Evolutionary conservation across 75 land plant genomes (phyloP).

Genomic region (Pinus albicaulis): DNA sequence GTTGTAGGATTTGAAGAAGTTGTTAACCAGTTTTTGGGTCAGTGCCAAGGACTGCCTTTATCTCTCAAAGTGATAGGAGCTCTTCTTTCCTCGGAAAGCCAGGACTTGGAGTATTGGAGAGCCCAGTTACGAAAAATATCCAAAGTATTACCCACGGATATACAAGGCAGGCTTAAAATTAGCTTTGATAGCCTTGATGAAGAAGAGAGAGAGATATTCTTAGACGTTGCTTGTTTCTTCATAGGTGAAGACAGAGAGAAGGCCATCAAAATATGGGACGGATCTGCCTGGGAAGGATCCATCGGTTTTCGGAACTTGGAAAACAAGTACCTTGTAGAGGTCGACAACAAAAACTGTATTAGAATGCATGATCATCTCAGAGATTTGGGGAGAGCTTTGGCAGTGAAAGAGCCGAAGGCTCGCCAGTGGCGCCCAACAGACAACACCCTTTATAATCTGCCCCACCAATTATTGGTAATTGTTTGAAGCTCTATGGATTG

Average conservation of each 20-base stretch:
- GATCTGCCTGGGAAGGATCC: background rate
- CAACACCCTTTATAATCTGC: no score
- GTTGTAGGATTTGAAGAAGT: background rate
- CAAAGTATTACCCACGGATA: background rate
- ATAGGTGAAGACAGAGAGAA: background rate
- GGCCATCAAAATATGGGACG: background rate
- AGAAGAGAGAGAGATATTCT: background rate
- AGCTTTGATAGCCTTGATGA: background rate
- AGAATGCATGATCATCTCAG: background rate
- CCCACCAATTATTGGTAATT: no score
- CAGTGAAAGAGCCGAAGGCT: background rate
- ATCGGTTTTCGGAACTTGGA: background rate
- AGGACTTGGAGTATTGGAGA: background rate
- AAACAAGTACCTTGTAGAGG: background rate
- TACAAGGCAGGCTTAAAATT: background rate
- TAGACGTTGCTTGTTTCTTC: constrained; percentile 8
- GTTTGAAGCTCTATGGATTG: no score
- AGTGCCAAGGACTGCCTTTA: background rate
- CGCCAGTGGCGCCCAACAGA: no score
- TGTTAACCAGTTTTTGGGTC: background rate
- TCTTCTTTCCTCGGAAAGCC: background rate
- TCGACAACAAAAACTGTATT: background rate
- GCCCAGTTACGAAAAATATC: background rate
- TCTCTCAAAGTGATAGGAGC: background rate
- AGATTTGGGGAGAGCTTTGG: background rate